These are phyloP conservation scores for Phyllosticta capitalensis DNA, from an alignment of 2,329 filamentous ascomycete species.

Conservation along the genomic window DNA sequence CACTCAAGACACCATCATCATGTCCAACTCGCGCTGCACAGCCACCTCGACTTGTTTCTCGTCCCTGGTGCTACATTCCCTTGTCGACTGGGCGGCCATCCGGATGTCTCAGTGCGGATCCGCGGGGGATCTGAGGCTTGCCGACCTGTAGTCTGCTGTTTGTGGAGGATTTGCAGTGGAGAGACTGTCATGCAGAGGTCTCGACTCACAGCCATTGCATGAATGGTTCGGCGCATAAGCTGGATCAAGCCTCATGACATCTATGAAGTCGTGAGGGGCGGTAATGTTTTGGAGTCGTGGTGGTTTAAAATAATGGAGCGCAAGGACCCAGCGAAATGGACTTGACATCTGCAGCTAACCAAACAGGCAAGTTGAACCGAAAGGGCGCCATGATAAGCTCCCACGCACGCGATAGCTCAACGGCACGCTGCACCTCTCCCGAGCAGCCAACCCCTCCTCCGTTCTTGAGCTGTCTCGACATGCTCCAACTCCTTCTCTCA, in stretches of 20 bases:
- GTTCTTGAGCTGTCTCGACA: background rate
- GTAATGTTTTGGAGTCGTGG: too few relatives aligned
- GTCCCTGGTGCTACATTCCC: background rate
- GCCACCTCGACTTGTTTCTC: background rate
- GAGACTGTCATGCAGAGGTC: background rate
- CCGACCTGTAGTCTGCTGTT: background rate
- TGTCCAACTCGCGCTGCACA: conserved; percentile 7
- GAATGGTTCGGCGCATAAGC: background rate
- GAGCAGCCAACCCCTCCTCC: background rate
- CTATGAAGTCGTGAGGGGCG: too few relatives aligned
- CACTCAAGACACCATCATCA: background rate
- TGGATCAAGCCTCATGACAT: background rate
- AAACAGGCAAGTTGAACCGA: background rate
- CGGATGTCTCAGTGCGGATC: conserved; percentile 5
- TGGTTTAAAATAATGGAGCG: background rate
- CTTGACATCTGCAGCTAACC: background rate
- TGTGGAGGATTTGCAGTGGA: background rate
- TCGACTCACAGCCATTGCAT: background rate
- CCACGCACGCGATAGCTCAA: background rate
- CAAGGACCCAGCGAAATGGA: background rate
- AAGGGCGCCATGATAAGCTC: background rate
- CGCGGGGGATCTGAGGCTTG: conserved; percentile 5
- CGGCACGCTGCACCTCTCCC: background rate
- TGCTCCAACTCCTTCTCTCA: background rate
- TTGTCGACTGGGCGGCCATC: background rate